Conservation (phyloP, 768 basidiomycete species). For the Tricholoma terreum region DNA sequence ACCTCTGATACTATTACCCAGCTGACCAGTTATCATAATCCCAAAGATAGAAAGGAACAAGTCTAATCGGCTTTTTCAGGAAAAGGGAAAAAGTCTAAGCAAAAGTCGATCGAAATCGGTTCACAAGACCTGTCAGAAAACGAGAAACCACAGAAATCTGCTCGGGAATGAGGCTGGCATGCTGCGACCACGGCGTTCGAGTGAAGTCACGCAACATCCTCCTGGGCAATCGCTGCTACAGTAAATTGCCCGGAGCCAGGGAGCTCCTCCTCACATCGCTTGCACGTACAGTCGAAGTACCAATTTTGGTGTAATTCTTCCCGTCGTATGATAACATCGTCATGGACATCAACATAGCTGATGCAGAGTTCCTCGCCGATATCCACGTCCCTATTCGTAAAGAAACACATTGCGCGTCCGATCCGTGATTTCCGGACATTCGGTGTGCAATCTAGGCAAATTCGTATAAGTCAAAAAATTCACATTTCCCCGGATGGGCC, state of each 20-base stretch:
- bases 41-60: neutral
- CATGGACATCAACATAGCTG: constrained; percentile 46
- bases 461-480: neutral
- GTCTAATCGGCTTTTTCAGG: neutral
- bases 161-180: neutral
- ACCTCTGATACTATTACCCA: neutral
- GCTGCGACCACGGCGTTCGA: neutral
- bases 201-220: neutral
- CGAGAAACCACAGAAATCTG: neutral
- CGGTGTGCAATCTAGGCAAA: constrained; percentile 45
- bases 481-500: neutral
- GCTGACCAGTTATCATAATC: neutral
- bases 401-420: constrained; percentile 46
- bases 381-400: constrained; percentile 38
- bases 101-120: neutral
- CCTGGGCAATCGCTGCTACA: neutral
- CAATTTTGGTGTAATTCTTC: constrained; percentile 45
- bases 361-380: constrained; percentile 58
- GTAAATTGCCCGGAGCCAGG: constrained; percentile 3
- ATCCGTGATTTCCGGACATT: constrained; percentile 46
- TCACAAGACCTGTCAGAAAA: neutral
- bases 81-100: neutral
- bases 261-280: constrained; percentile 38
- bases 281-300: constrained; percentile 56
- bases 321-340: constrained; percentile 34